These are phyloP conservation scores for Tricholomella constricta DNA, from an alignment of 768 basidiomycete species.

Conservation along the genomic window DNA sequence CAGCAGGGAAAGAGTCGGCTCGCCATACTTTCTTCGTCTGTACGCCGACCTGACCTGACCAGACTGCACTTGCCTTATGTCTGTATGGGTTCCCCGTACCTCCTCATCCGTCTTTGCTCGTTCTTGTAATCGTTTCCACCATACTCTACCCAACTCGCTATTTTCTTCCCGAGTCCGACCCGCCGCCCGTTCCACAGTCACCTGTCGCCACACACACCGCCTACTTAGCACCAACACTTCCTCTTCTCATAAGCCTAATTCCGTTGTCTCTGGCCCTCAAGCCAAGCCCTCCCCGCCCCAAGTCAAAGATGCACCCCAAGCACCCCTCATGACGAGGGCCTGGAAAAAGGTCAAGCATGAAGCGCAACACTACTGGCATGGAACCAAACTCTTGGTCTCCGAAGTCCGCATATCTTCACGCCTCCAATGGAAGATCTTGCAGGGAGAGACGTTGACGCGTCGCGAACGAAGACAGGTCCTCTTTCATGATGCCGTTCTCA, in stretches of 20 bases:
- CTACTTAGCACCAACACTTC: constrained; percentile 37
- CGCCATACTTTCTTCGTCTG: no score
- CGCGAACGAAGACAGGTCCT: constrained; percentile 89
- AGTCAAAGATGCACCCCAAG: constrained; percentile 41
- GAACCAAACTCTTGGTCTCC: constrained; percentile 89
- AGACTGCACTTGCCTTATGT: constrained; percentile 57
- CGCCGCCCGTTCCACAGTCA: constrained; percentile 18
- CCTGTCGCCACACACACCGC: constrained; percentile 17
- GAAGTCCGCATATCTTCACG: constrained; percentile 90
- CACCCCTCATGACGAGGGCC: constrained; percentile 56
- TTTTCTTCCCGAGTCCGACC: constrained; percentile 18
- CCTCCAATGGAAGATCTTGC: constrained; percentile 89
- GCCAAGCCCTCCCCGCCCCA: constrained; percentile 52
- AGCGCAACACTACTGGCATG: constrained; percentile 95
- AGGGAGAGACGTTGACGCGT: constrained; percentile 88
- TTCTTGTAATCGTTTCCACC: constrained; percentile 33
- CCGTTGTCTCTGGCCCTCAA: constrained; percentile 31
- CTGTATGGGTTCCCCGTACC: constrained; percentile 73
- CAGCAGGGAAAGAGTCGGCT: constrained; percentile 19
- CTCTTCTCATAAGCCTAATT: constrained; percentile 10
- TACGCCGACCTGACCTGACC: no score
- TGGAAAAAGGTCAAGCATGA: constrained; percentile 98
- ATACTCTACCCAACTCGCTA: constrained; percentile 27
- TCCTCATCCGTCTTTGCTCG: constrained; percentile 45
- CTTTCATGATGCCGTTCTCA: constrained; percentile 10